Base-by-base conservation (phyloP, 148 eudicot genomes). In the Vaccinium corymbosum region DNA sequence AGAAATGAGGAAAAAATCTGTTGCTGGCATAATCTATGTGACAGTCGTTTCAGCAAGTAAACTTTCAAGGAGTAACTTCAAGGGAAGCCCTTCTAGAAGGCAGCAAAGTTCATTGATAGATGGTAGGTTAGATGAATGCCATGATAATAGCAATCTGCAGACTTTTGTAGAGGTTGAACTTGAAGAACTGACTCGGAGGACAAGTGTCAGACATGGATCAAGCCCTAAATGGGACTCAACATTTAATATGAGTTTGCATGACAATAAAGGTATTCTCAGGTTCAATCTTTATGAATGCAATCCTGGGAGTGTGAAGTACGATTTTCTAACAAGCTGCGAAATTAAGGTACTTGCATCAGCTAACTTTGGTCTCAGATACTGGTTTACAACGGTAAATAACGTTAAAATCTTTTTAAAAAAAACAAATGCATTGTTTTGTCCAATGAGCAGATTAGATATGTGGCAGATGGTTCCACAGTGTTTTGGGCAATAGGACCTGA, bases 151-250 rank as follows among this genome's bases (percentile, higher is more conserved):
- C 83, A 93, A 92, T 87, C 66, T 95, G 80, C 90, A 81, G 83
- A 95, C 98, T 79, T 97, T 97, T 91, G 93, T 97, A 20, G 99
- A 97, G 91, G 95, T 97, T 79, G 98, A 97, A 90, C 88, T 95
- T 76, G 99, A 89, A 86, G 97, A 93, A 35, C 86, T 97, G 55
- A 94, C 98, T 29, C 89, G 99, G 91, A 94, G 87, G 84, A 97
- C 99, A 59, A 86, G 84, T 64, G 90, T 89, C 29, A 90, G 84
- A 88, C 77, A 88, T 27, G 98, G 99, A 68, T 75, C 95, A 17
- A 82, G 80, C 89, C 98, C 99, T 76, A 89, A 53, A 79, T 97
- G 99, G 99, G 90, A 91, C 89, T 92, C 97, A 64, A 90, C 89
- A 27, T 95, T 92, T 82, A 97, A 97, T 90, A 94, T 95, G 94